These are phyloP conservation scores for Penicillium sp. DNA, from an alignment of 2,329 filamentous ascomycete genomes.

Conservation along the genomic window DNA sequence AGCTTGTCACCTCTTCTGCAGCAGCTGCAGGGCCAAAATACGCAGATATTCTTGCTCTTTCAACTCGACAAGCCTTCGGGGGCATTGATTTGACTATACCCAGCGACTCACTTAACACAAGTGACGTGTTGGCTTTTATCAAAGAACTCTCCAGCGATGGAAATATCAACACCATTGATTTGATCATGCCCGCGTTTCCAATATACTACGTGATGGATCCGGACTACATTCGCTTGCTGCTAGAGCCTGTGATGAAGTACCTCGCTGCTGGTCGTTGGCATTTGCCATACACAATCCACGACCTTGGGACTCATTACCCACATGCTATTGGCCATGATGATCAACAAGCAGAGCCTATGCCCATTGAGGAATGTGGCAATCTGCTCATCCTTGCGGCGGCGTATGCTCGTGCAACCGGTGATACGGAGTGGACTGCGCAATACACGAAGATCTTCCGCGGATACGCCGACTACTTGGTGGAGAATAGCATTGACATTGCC, in stretches of 20 bases:
- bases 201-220: slow-evolving; percentile 47
- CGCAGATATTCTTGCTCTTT: slow-evolving; percentile 44
- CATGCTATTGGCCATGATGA: slow-evolving; percentile 45
- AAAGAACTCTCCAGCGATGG: slow-evolving; percentile 49
- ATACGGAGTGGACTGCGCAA: slow-evolving; percentile 38
- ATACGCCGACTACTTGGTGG: slow-evolving; percentile 47
- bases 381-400: slow-evolving; percentile 42
- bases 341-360: slow-evolving; percentile 44
- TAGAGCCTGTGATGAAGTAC: slow-evolving; percentile 49
- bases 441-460: slow-evolving; percentile 38
- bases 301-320: slow-evolving; percentile 46
- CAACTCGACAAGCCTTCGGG: slow-evolving; percentile 45
- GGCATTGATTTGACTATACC: slow-evolving; percentile 45
- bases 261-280: slow-evolving; percentile 43
- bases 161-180: slow-evolving; percentile 47
- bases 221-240: slow-evolving; percentile 45
- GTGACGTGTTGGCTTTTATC: slow-evolving; percentile 40
- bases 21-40: slow-evolving; percentile 42
- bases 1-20: slow-evolving; percentile 31
- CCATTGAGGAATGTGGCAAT: slow-evolving; percentile 46
- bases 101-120: slow-evolving; percentile 33
- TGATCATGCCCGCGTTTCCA: slow-evolving; percentile 47
- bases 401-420: slow-evolving; percentile 42
- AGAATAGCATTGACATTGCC: slow-evolving; percentile 42
- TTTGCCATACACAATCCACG: slow-evolving; percentile 43